phyloP scores from a whole-genome alignment of 768 basidiomycete genomes.

The Suillus hirtellus region DNA sequence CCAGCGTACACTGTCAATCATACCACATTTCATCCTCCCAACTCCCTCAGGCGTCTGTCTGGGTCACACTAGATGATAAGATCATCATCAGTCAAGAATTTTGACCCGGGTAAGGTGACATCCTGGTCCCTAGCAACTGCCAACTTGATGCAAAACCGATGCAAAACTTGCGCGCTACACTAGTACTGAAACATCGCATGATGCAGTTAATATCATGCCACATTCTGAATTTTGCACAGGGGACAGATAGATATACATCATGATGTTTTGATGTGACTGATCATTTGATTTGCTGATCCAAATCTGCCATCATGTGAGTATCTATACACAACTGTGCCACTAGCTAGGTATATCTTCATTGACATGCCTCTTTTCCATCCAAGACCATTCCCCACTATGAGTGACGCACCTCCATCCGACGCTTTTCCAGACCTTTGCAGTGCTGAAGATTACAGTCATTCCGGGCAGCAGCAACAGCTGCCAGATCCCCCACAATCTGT shows the following conservation, averaged over 20 bases:
- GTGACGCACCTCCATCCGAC: neutral
- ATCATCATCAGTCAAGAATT: neutral
- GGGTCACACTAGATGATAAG: neutral
- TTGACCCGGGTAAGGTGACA: neutral
- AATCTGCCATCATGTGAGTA: neutral
- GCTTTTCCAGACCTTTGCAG: neutral
- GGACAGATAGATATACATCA: neutral
- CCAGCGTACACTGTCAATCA: neutral
- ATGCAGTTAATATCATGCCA: too few relatives aligned
- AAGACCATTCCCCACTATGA: neutral
- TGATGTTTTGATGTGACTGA: neutral
- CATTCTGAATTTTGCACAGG: neutral
- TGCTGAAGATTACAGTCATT: neutral
- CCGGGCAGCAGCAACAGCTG: neutral
- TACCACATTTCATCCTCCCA: neutral
- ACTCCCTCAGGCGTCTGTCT: neutral
- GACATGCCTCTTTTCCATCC: neutral
- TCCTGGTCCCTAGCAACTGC: neutral
- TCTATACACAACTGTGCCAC: neutral
- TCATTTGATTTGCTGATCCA: neutral
- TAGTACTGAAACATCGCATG: neutral
- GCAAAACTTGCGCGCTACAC: slow-evolving; percentile 2
- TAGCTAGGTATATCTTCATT: neutral
- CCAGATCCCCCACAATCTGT: neutral
- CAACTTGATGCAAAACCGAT: neutral